Percentiles rank a stretch among this genome's conserved stretches.
Evolutionary conservation across 305 asterid species (phyloP).

Genomic region (Fraxinus latifolia): DNA sequence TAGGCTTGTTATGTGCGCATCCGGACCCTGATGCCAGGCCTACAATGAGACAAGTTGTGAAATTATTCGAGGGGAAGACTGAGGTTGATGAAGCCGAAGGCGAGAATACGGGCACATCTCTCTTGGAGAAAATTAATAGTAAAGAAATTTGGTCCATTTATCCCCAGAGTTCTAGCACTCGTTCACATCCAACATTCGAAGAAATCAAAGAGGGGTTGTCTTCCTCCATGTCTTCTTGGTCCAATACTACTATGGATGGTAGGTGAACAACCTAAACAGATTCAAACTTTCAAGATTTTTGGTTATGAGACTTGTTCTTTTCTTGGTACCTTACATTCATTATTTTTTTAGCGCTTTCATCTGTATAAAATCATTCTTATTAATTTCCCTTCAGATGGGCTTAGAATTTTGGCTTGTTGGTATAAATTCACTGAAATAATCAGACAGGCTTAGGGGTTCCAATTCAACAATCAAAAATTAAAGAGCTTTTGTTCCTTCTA

Average conservation of each 20-base stretch:
- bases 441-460: not conserved
- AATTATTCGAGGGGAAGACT: slow-evolving; percentile 46
- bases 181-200: slow-evolving; percentile 63
- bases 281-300: not conserved
- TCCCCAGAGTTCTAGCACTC: slow-evolving; percentile 28
- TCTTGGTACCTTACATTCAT: not conserved
- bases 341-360: not conserved
- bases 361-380: not conserved
- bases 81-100: slow-evolving; percentile 37
- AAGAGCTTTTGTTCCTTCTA: no score
- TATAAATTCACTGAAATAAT: not conserved
- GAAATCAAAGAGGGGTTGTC: slow-evolving; percentile 46
- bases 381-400: not conserved
- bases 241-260: slow-evolving; percentile 41
- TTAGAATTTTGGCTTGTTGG: not conserved
- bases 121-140: slow-evolving; percentile 44
- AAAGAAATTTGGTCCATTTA: slow-evolving; percentile 41
- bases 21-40: slow-evolving; percentile 60
- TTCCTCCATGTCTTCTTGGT: slow-evolving; percentile 56
- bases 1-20: slow-evolving; percentile 59
- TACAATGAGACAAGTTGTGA: slow-evolving; percentile 70
- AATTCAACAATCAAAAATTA: not conserved
- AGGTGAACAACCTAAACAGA: slow-evolving; percentile 34
- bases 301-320: not conserved
- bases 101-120: slow-evolving; percentile 46